Conservation (phyloP, 2,329 filamentous ascomycete genomes). For the Hypoxylon sp. region DNA sequence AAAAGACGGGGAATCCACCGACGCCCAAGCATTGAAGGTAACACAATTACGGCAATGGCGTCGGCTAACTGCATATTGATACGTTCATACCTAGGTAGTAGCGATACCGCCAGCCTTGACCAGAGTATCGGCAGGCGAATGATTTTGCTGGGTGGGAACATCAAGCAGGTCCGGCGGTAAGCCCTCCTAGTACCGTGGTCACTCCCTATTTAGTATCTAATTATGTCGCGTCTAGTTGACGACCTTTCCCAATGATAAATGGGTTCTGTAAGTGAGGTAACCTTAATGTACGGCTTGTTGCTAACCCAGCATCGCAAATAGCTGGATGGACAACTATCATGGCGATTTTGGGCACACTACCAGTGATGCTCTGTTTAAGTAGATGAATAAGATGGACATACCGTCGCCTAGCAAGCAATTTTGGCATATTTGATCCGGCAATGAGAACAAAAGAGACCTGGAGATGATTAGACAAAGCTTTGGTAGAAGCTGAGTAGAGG, state of each 20-base stretch:
- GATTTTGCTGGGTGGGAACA: conserved; percentile 3
- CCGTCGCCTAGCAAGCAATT: background rate
- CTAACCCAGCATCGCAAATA: too few relatives aligned
- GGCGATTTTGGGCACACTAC: background rate
- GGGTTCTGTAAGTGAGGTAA: too few relatives aligned
- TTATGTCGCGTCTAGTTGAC: too few relatives aligned
- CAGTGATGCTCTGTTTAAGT: background rate
- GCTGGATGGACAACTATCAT: conserved; percentile 7
- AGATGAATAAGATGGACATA: too few relatives aligned
- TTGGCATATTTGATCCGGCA: background rate
- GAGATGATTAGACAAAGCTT: conserved; percentile 1
- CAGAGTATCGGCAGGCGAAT: background rate
- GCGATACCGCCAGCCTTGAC: background rate
- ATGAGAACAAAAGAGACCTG: background rate
- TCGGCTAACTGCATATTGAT: conserved; percentile 2
- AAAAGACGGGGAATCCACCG: conserved; percentile 1
- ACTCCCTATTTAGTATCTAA: too few relatives aligned
- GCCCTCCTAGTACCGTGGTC: too few relatives aligned
- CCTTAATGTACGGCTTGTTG: too few relatives aligned
- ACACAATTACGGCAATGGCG: conserved; percentile 1
- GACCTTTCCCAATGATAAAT: too few relatives aligned
- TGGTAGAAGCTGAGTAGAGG: too few relatives aligned
- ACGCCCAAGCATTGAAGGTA: background rate
- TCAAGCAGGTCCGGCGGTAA: too few relatives aligned
- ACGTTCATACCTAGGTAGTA: conserved; percentile 1